These are phyloP conservation scores for Zygosaccharomyces bisporus DNA, from an alignment of 805 yeast genomes.

Conservation along the genomic window DNA sequence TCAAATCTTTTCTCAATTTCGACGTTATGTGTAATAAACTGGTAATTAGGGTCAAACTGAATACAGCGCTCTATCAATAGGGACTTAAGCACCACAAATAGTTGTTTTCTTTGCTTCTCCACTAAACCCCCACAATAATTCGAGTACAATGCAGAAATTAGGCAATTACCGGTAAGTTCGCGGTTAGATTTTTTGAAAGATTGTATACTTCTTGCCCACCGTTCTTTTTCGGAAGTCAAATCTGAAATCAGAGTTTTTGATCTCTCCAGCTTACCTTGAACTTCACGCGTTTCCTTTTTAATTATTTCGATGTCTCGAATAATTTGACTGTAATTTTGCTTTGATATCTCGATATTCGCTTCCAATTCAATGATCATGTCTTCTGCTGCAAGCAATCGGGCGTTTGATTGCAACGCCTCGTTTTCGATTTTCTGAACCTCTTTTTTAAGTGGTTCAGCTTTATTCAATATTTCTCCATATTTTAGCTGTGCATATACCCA, in stretches of 20 bases:
- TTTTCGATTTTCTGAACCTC: conserved; percentile 61
- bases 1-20: conserved; percentile 39
- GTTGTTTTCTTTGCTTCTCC: conserved; percentile 42
- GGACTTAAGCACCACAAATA: conserved; percentile 38
- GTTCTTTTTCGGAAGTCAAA: conserved; percentile 58
- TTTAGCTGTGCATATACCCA: conserved; percentile 90
- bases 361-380: conserved; percentile 78
- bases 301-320: conserved; percentile 76
- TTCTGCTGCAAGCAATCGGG: conserved; percentile 68
- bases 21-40: conserved; percentile 39
- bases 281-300: conserved; percentile 63
- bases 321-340: conserved; percentile 62
- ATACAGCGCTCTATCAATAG: conserved; percentile 40
- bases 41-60: conserved; percentile 37
- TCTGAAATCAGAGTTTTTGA: conserved; percentile 60
- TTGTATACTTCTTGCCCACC: conserved; percentile 68
- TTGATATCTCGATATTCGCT: conserved; percentile 61
- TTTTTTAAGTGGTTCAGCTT: conserved; percentile 65
- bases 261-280: conserved; percentile 56
- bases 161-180: conserved; percentile 57
- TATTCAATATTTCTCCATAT: conserved; percentile 67
- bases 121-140: conserved; percentile 60
- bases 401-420: conserved; percentile 57
- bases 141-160: conserved; percentile 59
- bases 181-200: conserved; percentile 46